These are phyloP conservation scores for Solanum phureja DNA, from an alignment of 257 asterid genomes.

Conservation along the genomic window DNA sequence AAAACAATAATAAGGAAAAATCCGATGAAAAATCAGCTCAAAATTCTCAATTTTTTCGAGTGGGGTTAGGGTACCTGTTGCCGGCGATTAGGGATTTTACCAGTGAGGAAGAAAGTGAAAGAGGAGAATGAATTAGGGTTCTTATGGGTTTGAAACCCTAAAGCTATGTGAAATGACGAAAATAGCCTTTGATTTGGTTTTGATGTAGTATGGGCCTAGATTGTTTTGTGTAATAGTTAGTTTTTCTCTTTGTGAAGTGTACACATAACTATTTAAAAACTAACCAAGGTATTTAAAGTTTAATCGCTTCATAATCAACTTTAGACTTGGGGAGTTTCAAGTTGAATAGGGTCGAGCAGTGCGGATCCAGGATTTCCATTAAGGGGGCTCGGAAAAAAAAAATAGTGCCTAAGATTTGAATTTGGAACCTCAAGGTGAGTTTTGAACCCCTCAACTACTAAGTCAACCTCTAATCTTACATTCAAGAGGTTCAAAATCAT, in stretches of 20 bases:
- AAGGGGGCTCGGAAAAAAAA: too few species aligned
- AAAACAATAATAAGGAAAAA: background rate
- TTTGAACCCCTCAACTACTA: too few species aligned
- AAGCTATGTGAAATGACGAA: background rate
- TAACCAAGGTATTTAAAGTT: background rate
- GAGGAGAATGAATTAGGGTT: background rate
- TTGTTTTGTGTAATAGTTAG: background rate
- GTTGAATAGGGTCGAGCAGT: background rate
- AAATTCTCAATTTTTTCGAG: background rate
- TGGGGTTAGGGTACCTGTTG: background rate
- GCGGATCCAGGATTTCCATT: too few species aligned
- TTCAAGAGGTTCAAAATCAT: background rate
- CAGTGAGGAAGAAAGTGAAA: background rate
- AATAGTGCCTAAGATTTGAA: too few species aligned
- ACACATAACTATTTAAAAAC: background rate
- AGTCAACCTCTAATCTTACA: fast-evolving
- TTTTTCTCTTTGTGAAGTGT: background rate
- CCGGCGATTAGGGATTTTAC: background rate
- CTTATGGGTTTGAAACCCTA: background rate
- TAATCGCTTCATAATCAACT: background rate
- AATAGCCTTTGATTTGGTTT: background rate
- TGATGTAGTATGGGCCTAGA: background rate
- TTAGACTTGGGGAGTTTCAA: background rate
- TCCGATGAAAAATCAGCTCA: background rate
- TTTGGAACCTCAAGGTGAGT: too few species aligned